Evolutionary conservation across 2,329 filamentous ascomycete species (phyloP).

Genomic region (Hypomyces rosellus): DNA sequence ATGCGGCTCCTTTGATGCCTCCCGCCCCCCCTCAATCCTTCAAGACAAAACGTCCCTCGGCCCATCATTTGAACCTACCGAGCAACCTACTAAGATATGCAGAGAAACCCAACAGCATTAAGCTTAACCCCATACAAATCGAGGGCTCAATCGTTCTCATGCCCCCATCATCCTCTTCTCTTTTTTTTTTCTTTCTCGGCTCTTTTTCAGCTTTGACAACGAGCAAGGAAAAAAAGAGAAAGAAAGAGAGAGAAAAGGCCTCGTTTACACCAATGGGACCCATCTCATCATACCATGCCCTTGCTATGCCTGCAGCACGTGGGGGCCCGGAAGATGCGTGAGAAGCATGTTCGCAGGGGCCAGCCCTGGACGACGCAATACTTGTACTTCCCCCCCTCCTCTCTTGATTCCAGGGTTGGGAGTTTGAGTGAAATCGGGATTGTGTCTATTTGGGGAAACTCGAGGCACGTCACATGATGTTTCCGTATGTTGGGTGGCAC

Average conservation of each 20-base stretch:
- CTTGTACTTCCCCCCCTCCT: too few relatives aligned
- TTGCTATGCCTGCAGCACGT: slow-evolving; percentile 9
- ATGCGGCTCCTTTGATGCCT: too few relatives aligned
- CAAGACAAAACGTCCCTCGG: too few relatives aligned
- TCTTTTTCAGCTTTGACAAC: not conserved
- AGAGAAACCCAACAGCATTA: too few relatives aligned
- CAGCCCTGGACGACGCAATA: too few relatives aligned
- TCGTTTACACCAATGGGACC: slow-evolving; percentile 1
- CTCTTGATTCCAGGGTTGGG: not conserved
- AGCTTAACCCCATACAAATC: too few relatives aligned
- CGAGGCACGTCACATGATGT: not conserved
- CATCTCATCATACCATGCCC: slow-evolving; percentile 4
- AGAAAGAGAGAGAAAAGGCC: too few relatives aligned
- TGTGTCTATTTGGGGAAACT: not conserved
- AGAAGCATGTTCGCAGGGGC: too few relatives aligned
- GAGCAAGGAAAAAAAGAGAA: too few relatives aligned
- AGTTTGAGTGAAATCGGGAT: not conserved
- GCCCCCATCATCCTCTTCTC: not conserved
- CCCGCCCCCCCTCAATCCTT: too few relatives aligned
- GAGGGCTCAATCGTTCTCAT: not conserved
- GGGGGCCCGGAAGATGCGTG: slow-evolving; percentile 2
- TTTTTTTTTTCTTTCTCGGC: not conserved
- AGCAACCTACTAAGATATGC: too few relatives aligned
- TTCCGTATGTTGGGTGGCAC: not conserved
- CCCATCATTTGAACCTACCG: too few relatives aligned